phyloP scores from a whole-genome alignment of 495 filamentous ascomycete genomes.

The Penicillium ucsense region DNA sequence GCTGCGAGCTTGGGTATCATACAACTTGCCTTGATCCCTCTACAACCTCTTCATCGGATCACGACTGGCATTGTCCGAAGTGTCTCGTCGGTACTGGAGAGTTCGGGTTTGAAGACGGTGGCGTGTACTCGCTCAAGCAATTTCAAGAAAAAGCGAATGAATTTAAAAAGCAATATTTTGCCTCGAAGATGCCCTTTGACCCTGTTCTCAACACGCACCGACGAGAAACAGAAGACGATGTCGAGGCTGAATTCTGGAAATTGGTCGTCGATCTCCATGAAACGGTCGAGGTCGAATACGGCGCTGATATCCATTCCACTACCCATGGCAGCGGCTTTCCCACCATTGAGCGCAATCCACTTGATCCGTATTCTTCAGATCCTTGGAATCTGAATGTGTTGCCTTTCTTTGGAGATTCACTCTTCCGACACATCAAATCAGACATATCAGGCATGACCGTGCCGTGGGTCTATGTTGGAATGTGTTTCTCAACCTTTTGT shows the following conservation, averaged over 20 bases:
- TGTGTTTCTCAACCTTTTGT: conserved; percentile 99
- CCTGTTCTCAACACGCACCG: conserved; percentile 68
- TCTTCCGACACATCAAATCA: conserved; percentile 94
- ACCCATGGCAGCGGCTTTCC: conserved; percentile 98
- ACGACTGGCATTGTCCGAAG: conserved; percentile 93
- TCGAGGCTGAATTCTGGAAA: conserved; percentile 95
- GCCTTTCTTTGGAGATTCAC: conserved; percentile 79
- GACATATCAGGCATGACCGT: conserved; percentile 99
- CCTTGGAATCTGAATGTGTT: conserved; percentile 96
- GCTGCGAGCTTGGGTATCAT: conserved; percentile 86
- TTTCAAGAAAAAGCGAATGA: conserved; percentile 94
- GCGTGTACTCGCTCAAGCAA: conserved; percentile 87
- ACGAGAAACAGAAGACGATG: conserved; percentile 86
- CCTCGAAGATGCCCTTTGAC: conserved; percentile 82
- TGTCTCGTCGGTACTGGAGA: conserved; percentile 95
- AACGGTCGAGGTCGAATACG: conserved; percentile 96
- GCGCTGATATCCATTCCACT: conserved; percentile 95
- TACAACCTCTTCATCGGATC: conserved; percentile 65
- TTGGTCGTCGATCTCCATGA: conserved; percentile 87
- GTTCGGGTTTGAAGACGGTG: conserved; percentile 96
- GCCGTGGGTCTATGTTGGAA: conserved; percentile 99
- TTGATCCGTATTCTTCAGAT: conserved; percentile 75
- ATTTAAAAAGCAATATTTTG: conserved; percentile 92
- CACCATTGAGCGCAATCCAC: conserved; percentile 83
- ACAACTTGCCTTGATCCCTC: conserved; percentile 80